phyloP scores from a whole-genome alignment of 208 protist species.

The Angomonas deanei region DNA sequence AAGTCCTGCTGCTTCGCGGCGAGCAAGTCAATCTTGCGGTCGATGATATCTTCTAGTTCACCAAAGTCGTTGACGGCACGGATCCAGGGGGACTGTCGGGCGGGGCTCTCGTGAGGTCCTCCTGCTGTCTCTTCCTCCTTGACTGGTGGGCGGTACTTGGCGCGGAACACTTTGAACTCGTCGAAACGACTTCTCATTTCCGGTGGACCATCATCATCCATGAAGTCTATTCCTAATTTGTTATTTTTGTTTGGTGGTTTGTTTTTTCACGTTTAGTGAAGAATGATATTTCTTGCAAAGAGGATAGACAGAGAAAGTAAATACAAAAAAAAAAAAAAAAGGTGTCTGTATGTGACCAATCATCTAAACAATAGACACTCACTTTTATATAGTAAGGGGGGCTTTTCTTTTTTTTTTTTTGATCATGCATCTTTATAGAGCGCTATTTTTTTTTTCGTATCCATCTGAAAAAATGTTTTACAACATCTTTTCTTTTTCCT shows the following conservation, averaged over 20 bases:
- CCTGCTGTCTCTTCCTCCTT: neutral
- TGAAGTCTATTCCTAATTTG: neutral
- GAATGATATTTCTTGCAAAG: constrained; percentile 4
- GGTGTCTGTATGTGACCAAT: too few species aligned
- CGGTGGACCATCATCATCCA: constrained; percentile 6
- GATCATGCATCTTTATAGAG: neutral
- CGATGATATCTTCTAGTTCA: constrained; percentile 30
- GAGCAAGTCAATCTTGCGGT: constrained; percentile 31
- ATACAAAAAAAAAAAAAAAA: neutral
- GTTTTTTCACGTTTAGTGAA: constrained; percentile 15
- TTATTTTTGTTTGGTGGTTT: too few species aligned
- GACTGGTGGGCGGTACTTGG: neutral
- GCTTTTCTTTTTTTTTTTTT: neutral
- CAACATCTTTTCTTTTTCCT: constrained; percentile 3
- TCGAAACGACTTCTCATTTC: constrained; percentile 22
- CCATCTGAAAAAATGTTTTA: constrained; percentile 5
- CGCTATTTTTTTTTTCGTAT: neutral
- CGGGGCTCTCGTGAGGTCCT: neutral
- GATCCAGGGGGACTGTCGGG: constrained; percentile 30
- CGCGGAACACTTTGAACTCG: constrained; percentile 16
- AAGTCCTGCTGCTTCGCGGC: constrained; percentile 33
- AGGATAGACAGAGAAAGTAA: neutral
- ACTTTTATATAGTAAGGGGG: neutral
- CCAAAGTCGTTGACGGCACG: constrained; percentile 38
- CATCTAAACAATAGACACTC: neutral